Evolutionary conservation across 2,329 filamentous ascomycete species (phyloP).

Genomic region (Colletotrichum sp.): DNA sequence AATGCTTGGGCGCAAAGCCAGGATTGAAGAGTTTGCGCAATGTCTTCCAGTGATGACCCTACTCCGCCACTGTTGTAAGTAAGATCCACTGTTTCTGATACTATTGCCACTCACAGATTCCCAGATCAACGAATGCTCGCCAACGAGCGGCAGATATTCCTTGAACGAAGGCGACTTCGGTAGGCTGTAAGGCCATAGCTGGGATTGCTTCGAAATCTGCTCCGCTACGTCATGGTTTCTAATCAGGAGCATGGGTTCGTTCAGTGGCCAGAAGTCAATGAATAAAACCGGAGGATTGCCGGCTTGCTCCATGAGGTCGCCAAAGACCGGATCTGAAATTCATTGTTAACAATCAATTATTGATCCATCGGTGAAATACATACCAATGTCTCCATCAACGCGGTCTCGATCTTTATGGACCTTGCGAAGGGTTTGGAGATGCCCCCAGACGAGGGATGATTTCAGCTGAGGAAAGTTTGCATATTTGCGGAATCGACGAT

Average conservation of each 20-base stretch:
- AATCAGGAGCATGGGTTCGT: constrained; percentile 35
- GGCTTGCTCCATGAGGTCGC: constrained; percentile 29
- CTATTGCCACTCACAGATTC: neutral
- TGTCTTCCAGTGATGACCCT: constrained; percentile 24
- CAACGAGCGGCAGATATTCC: neutral
- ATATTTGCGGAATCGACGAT: constrained; percentile 13
- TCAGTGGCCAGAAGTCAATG: constrained; percentile 39
- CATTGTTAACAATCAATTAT: neutral
- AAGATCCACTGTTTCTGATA: neutral
- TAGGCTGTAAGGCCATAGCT: constrained; percentile 32
- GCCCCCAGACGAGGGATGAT: constrained; percentile 12
- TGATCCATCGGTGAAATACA: neutral
- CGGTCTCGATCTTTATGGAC: neutral
- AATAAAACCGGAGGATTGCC: constrained; percentile 38
- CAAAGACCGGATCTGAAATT: constrained; percentile 26
- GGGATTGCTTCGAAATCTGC: constrained; percentile 36
- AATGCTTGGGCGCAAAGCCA: constrained; percentile 41
- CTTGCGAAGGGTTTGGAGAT: neutral
- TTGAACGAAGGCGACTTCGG: constrained; percentile 33
- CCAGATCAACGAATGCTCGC: neutral
- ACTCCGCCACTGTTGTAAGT: neutral
- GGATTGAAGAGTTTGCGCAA: constrained; percentile 39
- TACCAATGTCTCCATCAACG: neutral
- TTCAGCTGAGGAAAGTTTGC: constrained; percentile 6
- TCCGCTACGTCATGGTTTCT: constrained; percentile 39